Evolutionary conservation across 2,329 filamentous ascomycete genomes (phyloP).

Genomic region (Aspergillus sojae): DNA sequence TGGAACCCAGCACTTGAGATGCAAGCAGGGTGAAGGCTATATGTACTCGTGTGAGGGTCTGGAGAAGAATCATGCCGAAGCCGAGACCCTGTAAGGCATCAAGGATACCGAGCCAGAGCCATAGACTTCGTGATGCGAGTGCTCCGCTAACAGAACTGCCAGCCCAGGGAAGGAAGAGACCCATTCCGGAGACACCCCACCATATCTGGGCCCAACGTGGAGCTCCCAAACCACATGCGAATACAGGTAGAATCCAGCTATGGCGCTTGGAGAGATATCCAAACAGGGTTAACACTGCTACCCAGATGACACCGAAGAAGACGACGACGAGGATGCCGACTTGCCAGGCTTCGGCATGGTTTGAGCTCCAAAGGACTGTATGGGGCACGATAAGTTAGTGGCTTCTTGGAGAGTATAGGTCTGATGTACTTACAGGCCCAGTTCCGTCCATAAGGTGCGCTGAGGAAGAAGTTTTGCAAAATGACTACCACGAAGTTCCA

Average conservation of each 20-base stretch:
- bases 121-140: conserved; percentile 59
- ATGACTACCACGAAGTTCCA: conserved; percentile 69
- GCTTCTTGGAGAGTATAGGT: neutral
- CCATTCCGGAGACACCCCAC: conserved; percentile 65
- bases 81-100: conserved; percentile 68
- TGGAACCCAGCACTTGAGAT: conserved; percentile 64
- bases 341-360: conserved; percentile 59
- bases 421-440: conserved; percentile 55
- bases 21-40: conserved; percentile 63
- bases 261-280: conserved; percentile 61
- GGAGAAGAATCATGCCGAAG: conserved; percentile 68
- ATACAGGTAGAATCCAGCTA: conserved; percentile 68
- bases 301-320: conserved; percentile 61
- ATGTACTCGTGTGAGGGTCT: conserved; percentile 67
- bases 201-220: conserved; percentile 70
- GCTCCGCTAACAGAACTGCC: conserved; percentile 58
- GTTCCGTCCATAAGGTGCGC: conserved; percentile 67
- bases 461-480: conserved; percentile 69
- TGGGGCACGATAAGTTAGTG: conserved; percentile 11
- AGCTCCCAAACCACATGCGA: conserved; percentile 66
- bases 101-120: conserved; percentile 69
- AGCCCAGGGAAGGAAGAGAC: conserved; percentile 65
- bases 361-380: conserved; percentile 59
- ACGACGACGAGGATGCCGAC: conserved; percentile 55
- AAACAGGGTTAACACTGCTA: conserved; percentile 49